These are phyloP conservation scores for Vicia sativa DNA, from an alignment of 306 rosid species.

Conservation along the genomic window DNA sequence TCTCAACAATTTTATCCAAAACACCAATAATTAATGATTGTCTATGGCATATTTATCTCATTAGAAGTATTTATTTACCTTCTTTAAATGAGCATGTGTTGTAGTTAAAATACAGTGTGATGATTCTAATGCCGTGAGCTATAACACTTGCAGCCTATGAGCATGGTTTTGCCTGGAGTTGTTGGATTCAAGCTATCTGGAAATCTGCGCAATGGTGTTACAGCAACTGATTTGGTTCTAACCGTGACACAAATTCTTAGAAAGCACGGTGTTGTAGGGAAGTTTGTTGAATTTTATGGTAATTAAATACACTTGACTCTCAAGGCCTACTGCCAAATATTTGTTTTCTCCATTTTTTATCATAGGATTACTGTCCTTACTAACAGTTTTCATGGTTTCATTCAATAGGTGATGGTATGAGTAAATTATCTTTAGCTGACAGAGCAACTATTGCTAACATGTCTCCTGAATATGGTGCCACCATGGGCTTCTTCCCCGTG, in stretches of 20 bases:
- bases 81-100: slow-evolving; percentile 3
- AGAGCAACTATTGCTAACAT: slow-evolving; percentile 98
- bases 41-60: slow-evolving; percentile 23
- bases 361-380: slow-evolving; percentile 4
- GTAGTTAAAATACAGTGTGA: slow-evolving; percentile 20
- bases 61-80: slow-evolving; percentile 21
- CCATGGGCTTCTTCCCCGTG: slow-evolving; percentile 99
- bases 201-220: slow-evolving; percentile 72
- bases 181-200: slow-evolving; percentile 93
- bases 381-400: slow-evolving; percentile 34
- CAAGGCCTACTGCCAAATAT: not conserved
- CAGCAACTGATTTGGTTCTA: slow-evolving; percentile 93
- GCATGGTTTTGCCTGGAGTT: slow-evolving; percentile 98
- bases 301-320: slow-evolving; percentile 33
- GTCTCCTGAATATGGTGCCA: slow-evolving; percentile 99
- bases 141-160: slow-evolving; percentile 72
- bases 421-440: slow-evolving; percentile 86
- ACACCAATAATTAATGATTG: slow-evolving; percentile 9
- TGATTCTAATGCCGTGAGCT: slow-evolving; percentile 35
- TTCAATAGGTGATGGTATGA: slow-evolving; percentile 90
- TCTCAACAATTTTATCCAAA: slow-evolving; percentile 2
- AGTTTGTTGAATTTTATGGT: slow-evolving; percentile 96
- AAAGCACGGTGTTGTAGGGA: slow-evolving; percentile 95
- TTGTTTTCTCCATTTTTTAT: not conserved
- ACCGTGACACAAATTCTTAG: slow-evolving; percentile 92